Evolutionary conservation across 2,329 filamentous ascomycete genomes (phyloP), one percentile per base, ranked within the genome.

Genomic region (Phyllachora maydis): DNA sequence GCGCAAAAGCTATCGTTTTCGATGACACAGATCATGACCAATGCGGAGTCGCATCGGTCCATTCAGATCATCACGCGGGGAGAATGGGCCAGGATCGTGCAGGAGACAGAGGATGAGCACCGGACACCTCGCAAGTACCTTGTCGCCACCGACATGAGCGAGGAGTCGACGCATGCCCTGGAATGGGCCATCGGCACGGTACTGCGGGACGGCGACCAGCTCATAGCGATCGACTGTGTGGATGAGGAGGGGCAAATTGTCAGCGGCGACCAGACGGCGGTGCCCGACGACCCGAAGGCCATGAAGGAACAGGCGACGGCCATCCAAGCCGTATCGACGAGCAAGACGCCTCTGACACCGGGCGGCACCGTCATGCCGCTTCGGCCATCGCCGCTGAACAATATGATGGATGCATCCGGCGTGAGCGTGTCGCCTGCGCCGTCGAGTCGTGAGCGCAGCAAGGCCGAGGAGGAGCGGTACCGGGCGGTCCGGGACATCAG

Each of bases 161-260:
- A 88, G 18, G 88, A 98, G 50, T 83, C 85, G 4, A 78, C 79
- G 5, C 90, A 95, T 44, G 88, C 88, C 2, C 58, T 98, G 16
- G 88, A 98, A 45, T 98, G 88, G 88, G 88, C 85, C 0, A 83
- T 98, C 26, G 88, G 88, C 6, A 95, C 85, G 0, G 82, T 95
- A 5, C 57, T 98, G 15, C 67, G 88, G 23, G 83, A 95, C 36
- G 88, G 88, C 6, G 88, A 98, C 42, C 95, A 85, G 0, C 59
- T 98, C 17, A 70, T 93, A 30, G 82, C 81, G 3, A 79, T 95
- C 21, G 92, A 90, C 49, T 91, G 83, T 27, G 73, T 91, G 13
- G 82, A 93, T 34, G 85, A 95, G 43, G 85, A 95, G 35, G 61
- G 60, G 6, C 67, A 63, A 10, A 61, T 69, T n/a, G 47, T 47